Percentiles rank a stretch among this genome's conserved stretches.
Evolutionary conservation across 2,329 filamentous ascomycete genomes (phyloP).

Genomic region (Periconia macrospinosa): DNA sequence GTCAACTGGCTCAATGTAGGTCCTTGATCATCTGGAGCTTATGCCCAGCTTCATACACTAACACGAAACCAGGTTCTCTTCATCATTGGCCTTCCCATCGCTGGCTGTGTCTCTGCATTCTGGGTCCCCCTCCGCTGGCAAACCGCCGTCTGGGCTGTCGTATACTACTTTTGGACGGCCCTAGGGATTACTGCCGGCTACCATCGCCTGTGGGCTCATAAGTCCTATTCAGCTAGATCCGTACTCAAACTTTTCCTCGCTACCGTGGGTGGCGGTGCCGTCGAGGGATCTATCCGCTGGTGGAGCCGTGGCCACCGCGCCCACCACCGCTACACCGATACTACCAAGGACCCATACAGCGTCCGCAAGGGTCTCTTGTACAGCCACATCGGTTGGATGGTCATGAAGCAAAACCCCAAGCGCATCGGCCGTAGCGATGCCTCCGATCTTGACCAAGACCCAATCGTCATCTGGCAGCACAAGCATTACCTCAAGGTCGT

Average conservation of each 20-base stretch:
- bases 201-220: constrained; percentile 73
- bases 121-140: constrained; percentile 76
- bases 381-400: constrained; percentile 57
- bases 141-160: constrained; percentile 72
- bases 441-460: constrained; percentile 55
- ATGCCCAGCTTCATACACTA: constrained; percentile 7
- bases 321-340: constrained; percentile 57
- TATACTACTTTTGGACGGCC: constrained; percentile 84
- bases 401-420: constrained; percentile 59
- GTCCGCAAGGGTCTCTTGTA: constrained; percentile 56
- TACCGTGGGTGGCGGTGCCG: constrained; percentile 51
- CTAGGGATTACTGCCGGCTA: constrained; percentile 64
- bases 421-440: constrained; percentile 55
- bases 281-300: constrained; percentile 55
- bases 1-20: constrained; percentile 90
- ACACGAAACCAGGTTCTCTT: constrained; percentile 68
- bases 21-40: background rate
- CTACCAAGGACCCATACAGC: constrained; percentile 56
- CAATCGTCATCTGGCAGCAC: constrained; percentile 55
- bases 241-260: constrained; percentile 54
- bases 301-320: constrained; percentile 55
- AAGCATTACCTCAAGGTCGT: constrained; percentile 53
- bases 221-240: constrained; percentile 48
- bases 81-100: constrained; percentile 76
- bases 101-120: constrained; percentile 73